Evolutionary conservation across 1,139 yeast genomes (phyloP).

Genomic region (Hemisphaericaspora subhashii): DNA sequence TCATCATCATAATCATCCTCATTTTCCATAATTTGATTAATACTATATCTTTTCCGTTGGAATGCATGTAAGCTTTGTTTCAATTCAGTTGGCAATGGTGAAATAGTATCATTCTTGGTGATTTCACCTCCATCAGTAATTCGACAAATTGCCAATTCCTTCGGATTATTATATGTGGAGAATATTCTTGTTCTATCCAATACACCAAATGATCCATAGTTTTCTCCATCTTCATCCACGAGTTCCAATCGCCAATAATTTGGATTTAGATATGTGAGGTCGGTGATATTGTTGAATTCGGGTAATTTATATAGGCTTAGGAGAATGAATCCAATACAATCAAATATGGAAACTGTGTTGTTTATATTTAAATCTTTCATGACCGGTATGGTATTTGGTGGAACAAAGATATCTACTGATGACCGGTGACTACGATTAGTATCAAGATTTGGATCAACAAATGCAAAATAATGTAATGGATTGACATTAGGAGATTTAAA

Average conservation of each 20-base stretch:
- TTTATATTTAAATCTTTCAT: slow-evolving; percentile 37
- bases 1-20: slow-evolving; percentile 9
- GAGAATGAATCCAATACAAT: slow-evolving; percentile 63
- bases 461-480: slow-evolving; percentile 55
- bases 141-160: slow-evolving; percentile 60
- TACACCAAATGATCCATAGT: slow-evolving; percentile 73
- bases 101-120: slow-evolving; percentile 32
- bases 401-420: slow-evolving; percentile 35
- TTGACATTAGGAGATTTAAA: slow-evolving; percentile 38
- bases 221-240: slow-evolving; percentile 79
- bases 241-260: slow-evolving; percentile 68
- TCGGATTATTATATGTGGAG: slow-evolving; percentile 60
- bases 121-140: slow-evolving; percentile 40
- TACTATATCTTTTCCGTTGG: slow-evolving; percentile 16
- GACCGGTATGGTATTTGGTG: slow-evolving; percentile 35
- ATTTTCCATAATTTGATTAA: slow-evolving; percentile 9
- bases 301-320: slow-evolving; percentile 29
- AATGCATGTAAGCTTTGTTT: slow-evolving; percentile 25
- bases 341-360: slow-evolving; percentile 53
- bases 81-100: slow-evolving; percentile 57
- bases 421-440: slow-evolving; percentile 29
- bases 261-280: slow-evolving; percentile 40
- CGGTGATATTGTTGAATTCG: slow-evolving; percentile 19
- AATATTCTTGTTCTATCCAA: slow-evolving; percentile 56
- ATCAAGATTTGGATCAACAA: slow-evolving; percentile 34